phyloP scores from a whole-genome alignment of 2,329 filamentous ascomycete genomes.

The Phialophora expanda region DNA sequence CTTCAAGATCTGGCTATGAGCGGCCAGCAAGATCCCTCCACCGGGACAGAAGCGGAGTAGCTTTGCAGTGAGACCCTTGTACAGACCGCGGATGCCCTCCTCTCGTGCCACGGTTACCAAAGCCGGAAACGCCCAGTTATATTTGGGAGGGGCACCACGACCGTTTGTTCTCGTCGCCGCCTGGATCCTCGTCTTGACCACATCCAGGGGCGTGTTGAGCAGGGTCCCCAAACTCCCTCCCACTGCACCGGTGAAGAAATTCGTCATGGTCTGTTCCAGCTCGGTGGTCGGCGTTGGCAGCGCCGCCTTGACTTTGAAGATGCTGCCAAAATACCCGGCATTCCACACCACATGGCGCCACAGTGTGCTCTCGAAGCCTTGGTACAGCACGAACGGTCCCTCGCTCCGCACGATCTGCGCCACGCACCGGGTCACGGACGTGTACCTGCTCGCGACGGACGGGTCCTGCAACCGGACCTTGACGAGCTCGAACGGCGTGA shows the following conservation, averaged over 20 bases:
- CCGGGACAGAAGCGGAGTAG: neutral
- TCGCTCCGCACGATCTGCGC: neutral
- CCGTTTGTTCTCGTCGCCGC: neutral
- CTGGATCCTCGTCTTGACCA: neutral
- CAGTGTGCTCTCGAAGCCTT: constrained; percentile 6
- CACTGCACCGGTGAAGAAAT: neutral
- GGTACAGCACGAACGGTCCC: constrained; percentile 44
- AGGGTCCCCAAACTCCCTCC: neutral
- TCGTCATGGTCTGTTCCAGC: neutral
- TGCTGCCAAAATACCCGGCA: constrained; percentile 11
- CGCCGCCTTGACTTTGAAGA: constrained; percentile 13
- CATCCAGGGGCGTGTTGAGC: neutral
- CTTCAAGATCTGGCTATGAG: neutral
- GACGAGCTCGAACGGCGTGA: neutral
- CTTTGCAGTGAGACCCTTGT: neutral
- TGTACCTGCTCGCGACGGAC: neutral
- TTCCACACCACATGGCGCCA: constrained; percentile 10
- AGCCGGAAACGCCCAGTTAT: neutral
- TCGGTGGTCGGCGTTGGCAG: neutral
- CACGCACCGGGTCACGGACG: neutral
- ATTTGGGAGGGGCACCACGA: neutral
- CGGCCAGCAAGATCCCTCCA: neutral
- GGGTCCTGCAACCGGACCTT: neutral
- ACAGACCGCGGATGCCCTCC: neutral
- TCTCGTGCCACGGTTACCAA: neutral